phyloP scores from a whole-genome alignment of 164 flowering plant genomes.

The Chloranthus sessilifolius region DNA sequence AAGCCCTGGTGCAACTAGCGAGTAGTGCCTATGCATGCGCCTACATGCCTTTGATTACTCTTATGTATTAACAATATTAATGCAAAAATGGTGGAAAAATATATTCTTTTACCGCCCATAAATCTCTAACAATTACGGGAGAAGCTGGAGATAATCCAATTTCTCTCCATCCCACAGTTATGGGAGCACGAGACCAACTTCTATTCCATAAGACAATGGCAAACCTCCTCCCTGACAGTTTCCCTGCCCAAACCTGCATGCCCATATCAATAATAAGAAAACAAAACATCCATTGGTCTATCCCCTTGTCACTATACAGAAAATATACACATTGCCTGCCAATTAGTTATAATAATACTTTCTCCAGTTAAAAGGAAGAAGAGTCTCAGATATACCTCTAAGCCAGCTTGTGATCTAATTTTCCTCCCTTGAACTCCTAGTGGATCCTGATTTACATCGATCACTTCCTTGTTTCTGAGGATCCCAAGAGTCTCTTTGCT shows the following conservation, averaged over 20 bases:
- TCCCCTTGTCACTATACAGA: neutral
- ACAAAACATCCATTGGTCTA: neutral
- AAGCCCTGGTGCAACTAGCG: no score
- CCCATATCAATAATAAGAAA: neutral
- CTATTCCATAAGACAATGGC: conserved; percentile 53
- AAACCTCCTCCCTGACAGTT: conserved; percentile 26
- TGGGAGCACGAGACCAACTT: conserved; percentile 23
- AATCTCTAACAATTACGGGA: conserved; percentile 27
- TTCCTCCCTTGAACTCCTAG: conserved; percentile 46
- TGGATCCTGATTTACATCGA: conserved; percentile 43
- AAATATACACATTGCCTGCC: neutral
- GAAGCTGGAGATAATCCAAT: conserved; percentile 27
- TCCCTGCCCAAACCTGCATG: conserved; percentile 51
- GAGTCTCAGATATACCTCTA: conserved; percentile 26
- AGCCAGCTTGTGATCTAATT: conserved; percentile 25
- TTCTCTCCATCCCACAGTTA: conserved; percentile 39
- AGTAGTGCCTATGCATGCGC: no score
- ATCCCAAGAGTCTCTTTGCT: conserved; percentile 30
- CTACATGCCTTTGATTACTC: neutral
- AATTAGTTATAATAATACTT: neutral
- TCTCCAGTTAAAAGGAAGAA: neutral
- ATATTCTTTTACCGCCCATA: conserved; percentile 33
- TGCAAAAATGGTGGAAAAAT: neutral
- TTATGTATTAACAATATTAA: neutral
- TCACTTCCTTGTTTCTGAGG: conserved; percentile 44